Conservation (phyloP, 768 basidiomycete species). For the Amanita pallidorosea region DNA sequence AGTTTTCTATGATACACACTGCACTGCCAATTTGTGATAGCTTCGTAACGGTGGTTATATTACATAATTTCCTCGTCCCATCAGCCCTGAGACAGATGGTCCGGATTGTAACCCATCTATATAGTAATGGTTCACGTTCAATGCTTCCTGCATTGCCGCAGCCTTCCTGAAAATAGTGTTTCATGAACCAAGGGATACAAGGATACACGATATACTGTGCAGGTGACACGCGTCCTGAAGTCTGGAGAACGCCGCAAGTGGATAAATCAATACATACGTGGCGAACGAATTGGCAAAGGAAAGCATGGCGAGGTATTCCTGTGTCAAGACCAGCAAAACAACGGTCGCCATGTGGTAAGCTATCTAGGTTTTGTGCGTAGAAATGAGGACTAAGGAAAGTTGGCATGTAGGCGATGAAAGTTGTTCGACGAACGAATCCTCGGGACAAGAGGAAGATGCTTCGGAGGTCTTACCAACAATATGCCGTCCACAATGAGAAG, state of each 20-base stretch:
- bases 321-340: slow-evolving; percentile 30
- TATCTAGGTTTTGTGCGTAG: slow-evolving; percentile 12
- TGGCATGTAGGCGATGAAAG: slow-evolving; percentile 53
- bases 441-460: slow-evolving; percentile 53
- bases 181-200: background rate
- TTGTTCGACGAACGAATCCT: slow-evolving; percentile 52
- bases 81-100: background rate
- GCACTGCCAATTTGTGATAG: too few relatives aligned
- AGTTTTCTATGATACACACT: too few relatives aligned
- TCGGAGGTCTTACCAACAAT: slow-evolving; percentile 27
- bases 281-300: slow-evolving; percentile 26
- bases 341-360: slow-evolving; percentile 31
- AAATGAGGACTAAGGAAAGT: background rate
- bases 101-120: background rate
- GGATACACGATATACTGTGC: background rate
- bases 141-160: background rate
- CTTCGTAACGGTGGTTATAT: too few relatives aligned
- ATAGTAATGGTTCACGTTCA: background rate
- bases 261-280: slow-evolving; percentile 63
- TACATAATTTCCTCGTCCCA: background rate
- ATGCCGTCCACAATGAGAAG: slow-evolving; percentile 8
- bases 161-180: background rate
- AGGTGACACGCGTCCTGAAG: background rate
- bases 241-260: slow-evolving; percentile 18
- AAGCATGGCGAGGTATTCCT: slow-evolving; percentile 60